Conservation (phyloP, 345 rosid genomes). For the Fremontodendron californicum region DNA sequence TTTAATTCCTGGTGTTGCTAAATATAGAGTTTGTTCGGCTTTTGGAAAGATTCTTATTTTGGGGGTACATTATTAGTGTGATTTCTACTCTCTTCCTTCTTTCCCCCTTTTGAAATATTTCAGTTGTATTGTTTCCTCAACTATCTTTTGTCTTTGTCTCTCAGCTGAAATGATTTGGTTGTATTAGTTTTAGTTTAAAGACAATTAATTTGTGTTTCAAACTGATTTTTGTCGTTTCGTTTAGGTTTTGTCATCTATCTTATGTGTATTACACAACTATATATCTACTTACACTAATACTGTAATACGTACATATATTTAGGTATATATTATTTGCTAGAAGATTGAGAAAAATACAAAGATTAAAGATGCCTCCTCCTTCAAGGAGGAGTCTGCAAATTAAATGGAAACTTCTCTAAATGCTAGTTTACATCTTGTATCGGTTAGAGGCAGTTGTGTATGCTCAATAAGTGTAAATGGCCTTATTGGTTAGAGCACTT, state of each 20-base stretch:
- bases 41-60: neutral
- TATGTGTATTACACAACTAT: neutral
- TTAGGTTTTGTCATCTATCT: neutral
- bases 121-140: neutral
- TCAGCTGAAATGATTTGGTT: neutral
- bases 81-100: neutral
- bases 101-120: neutral
- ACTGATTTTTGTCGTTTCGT: neutral
- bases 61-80: neutral
- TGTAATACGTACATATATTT: neutral
- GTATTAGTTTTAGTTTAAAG: neutral
- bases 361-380: neutral
- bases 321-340: neutral
- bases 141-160: neutral
- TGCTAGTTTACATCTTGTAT: neutral
- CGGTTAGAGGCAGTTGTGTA: neutral
- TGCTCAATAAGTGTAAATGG: neutral
- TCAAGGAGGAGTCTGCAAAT: neutral
- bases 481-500: slow-evolving; percentile 1
- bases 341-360: neutral
- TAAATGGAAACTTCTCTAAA: neutral
- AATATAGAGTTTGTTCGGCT: neutral
- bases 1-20: neutral
- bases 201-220: neutral
- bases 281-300: neutral